A percentile compares a stretch with the other conserved stretches of the same genome.
Evolutionary conservation across 148 eudicot genomes (phyloP).

Genomic region (Rhododendron henanense): DNA sequence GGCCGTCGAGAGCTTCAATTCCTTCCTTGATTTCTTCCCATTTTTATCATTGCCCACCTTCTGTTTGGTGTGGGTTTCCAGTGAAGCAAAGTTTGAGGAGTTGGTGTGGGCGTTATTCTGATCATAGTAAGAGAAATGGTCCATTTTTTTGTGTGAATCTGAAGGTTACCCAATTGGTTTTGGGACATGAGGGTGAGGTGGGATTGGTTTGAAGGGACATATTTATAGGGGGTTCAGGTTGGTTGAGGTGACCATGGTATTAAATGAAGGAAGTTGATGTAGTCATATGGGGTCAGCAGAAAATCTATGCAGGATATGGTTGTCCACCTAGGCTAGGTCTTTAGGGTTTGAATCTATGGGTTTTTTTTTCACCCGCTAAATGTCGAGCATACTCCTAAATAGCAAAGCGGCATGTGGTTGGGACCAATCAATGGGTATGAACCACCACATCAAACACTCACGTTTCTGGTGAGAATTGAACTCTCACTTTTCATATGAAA

Average conservation of each 20-base stretch:
- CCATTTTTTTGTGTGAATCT: background rate
- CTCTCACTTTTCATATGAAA: no score
- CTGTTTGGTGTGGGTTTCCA: background rate
- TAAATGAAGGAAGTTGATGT: background rate
- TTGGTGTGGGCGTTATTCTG: background rate
- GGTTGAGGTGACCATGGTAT: background rate
- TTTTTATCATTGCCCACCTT: background rate
- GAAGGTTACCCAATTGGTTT: background rate
- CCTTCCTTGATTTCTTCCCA: background rate
- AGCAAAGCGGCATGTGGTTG: no score
- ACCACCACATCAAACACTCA: no score
- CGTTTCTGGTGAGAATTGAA: accelerated
- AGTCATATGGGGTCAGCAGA: background rate
- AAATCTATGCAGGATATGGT: constrained; percentile 9
- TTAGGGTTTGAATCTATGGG: no score
- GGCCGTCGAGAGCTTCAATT: constrained; percentile 53
- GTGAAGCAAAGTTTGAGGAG: background rate
- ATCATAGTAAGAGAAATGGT: background rate
- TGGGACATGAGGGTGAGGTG: background rate
- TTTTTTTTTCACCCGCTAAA: background rate
- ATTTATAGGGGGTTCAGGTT: background rate
- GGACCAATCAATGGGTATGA: no score
- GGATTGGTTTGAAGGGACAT: background rate
- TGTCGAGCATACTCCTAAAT: no score
- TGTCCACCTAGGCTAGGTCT: constrained; percentile 1